A percentile compares a stretch with the other conserved stretches of the same genome.
These are phyloP conservation scores for Ophidiomyces ophidiicola DNA, from an alignment of 2,329 filamentous ascomycete species.

Conservation along the genomic window DNA sequence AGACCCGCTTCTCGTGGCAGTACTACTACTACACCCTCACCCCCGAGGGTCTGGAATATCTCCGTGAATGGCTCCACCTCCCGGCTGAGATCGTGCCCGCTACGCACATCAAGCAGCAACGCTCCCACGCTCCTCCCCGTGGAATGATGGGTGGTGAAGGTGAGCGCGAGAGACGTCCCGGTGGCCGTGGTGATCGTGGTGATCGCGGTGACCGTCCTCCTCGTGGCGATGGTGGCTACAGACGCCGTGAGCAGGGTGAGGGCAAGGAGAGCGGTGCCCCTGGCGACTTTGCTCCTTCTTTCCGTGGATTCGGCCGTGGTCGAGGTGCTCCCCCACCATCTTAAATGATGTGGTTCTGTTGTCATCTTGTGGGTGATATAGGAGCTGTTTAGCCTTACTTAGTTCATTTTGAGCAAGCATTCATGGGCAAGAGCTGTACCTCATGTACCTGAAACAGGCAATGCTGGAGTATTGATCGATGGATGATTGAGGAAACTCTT, in stretches of 20 bases:
- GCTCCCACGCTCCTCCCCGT: conserved; percentile 92
- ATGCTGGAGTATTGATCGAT: conserved; percentile 5
- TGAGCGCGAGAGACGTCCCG: conserved; percentile 71
- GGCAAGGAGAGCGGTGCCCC: conserved; percentile 86
- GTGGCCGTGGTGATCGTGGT: conserved; percentile 57
- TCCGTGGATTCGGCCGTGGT: conserved; percentile 85
- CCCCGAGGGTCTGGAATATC: conserved; percentile 98
- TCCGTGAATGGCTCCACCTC: conserved; percentile 99
- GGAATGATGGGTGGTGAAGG: conserved; percentile 80
- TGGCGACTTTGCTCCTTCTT: conserved; percentile 82
- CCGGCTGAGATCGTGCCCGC: conserved; percentile 98
- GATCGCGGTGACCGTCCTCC: conserved; percentile 52
- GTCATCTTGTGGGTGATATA: neutral
- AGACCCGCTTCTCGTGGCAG: conserved; percentile 99
- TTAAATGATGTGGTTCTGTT: conserved; percentile 10
- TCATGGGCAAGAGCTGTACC: neutral
- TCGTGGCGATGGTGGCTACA: conserved; percentile 76
- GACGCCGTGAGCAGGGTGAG: conserved; percentile 74
- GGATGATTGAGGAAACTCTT: conserved; percentile 1
- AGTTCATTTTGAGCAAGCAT: too few species aligned
- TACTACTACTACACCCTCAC: conserved; percentile 99
- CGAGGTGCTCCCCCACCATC: conserved; percentile 57
- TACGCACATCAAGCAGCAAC: conserved; percentile 99
- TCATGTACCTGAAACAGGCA: neutral
- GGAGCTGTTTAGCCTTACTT: neutral